phyloP scores from a whole-genome alignment of 192 early-diverging fungal genomes.

The Diversispora eburnea region DNA sequence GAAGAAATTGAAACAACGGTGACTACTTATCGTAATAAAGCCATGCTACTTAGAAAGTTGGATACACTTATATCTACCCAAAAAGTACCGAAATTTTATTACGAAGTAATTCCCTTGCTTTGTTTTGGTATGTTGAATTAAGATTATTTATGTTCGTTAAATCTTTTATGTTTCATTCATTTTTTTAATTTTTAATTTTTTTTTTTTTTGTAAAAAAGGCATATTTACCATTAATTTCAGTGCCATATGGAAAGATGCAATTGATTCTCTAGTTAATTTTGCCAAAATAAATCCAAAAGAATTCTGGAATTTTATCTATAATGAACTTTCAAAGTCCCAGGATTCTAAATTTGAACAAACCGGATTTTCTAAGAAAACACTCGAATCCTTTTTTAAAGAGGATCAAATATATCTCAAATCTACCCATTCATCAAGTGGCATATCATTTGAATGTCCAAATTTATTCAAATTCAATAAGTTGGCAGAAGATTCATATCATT shows the following conservation, averaged over 20 bases:
- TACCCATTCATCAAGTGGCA: constrained; percentile 32
- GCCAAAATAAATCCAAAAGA: constrained; percentile 48
- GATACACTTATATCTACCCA: constrained; percentile 57
- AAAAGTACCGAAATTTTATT: constrained; percentile 68
- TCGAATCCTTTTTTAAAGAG: constrained; percentile 33
- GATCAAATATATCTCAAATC: not conserved
- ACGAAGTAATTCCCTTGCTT: constrained; percentile 58
- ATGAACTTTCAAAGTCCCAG: constrained; percentile 53
- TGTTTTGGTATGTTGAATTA: constrained; percentile 51
- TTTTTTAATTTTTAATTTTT: not conserved
- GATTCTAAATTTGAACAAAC: constrained; percentile 55
- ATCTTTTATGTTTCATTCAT: not conserved
- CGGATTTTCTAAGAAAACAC: constrained; percentile 41
- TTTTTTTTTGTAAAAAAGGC: constrained; percentile 34
- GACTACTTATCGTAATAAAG: constrained; percentile 73
- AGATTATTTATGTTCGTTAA: not conserved
- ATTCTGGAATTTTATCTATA: constrained; percentile 62
- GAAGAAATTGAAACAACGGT: constrained; percentile 64
- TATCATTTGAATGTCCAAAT: constrained; percentile 57
- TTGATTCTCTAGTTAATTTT: constrained; percentile 51
- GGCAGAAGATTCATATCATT: constrained; percentile 33
- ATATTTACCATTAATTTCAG: constrained; percentile 79
- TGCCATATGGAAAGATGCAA: constrained; percentile 78
- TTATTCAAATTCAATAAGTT: constrained; percentile 38
- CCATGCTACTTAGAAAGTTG: constrained; percentile 70